Conservation (phyloP, 768 basidiomycete genomes). For the Cyclocybe aegerita region DNA sequence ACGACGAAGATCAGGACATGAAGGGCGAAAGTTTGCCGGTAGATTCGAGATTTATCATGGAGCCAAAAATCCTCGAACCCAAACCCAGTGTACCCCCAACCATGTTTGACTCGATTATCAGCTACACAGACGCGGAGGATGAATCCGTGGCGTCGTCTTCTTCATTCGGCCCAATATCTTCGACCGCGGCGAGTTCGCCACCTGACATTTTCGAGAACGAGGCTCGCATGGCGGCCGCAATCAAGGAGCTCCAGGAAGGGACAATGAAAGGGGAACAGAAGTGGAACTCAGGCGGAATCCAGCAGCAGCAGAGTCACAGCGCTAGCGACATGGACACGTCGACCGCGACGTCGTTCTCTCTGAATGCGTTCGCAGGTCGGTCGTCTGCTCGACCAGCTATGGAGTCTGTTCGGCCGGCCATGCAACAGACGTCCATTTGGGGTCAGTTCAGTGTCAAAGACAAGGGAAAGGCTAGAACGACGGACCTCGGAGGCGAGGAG, state of each 20-base stretch:
- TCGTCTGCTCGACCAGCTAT: slow-evolving; percentile 1
- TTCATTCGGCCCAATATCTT: slow-evolving; percentile 24
- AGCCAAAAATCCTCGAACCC: slow-evolving; percentile 35
- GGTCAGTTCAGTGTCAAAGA: slow-evolving; percentile 11
- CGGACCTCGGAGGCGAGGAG: slow-evolving; percentile 3
- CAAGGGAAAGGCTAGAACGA: slow-evolving; percentile 10
- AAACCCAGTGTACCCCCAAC: slow-evolving; percentile 39
- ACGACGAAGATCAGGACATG: slow-evolving; percentile 36
- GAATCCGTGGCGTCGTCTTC: slow-evolving; percentile 17
- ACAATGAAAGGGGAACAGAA: slow-evolving; percentile 6
- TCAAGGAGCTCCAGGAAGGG: slow-evolving; percentile 19
- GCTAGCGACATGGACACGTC: too few relatives aligned
- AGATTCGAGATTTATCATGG: slow-evolving; percentile 32
- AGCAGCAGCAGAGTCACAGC: slow-evolving; percentile 3
- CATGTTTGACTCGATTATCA: slow-evolving; percentile 37
- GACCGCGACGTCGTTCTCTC: too few relatives aligned
- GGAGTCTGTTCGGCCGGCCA: not conserved
- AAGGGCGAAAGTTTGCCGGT: slow-evolving; percentile 31
- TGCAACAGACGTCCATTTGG: slow-evolving; percentile 8
- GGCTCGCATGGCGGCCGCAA: slow-evolving; percentile 22
- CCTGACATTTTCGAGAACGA: slow-evolving; percentile 25
- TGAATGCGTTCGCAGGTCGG: not conserved
- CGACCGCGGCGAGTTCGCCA: slow-evolving; percentile 27
- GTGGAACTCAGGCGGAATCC: too few relatives aligned
- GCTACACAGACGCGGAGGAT: slow-evolving; percentile 24